These are phyloP conservation scores for Chernovozyma aurita DNA, from an alignment of 1,139 yeast genomes.

Conservation along the genomic window DNA sequence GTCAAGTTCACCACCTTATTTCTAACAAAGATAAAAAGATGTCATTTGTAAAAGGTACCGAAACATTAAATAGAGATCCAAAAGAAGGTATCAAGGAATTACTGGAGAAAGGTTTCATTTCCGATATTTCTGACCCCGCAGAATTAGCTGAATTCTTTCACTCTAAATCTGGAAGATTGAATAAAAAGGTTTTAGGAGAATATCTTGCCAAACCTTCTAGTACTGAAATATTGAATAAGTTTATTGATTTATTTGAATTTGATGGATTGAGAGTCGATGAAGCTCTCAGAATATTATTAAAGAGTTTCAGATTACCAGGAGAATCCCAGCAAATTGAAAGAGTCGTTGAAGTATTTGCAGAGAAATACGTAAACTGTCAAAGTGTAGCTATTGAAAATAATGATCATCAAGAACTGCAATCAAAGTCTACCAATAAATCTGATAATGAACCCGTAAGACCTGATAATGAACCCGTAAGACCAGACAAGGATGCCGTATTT, in stretches of 20 bases:
- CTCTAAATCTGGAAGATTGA: constrained; percentile 73
- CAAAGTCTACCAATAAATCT: not conserved
- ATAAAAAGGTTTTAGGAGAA: constrained; percentile 86
- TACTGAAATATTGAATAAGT: constrained; percentile 53
- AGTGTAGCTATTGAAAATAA: constrained; percentile 13
- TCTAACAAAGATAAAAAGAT: constrained; percentile 57
- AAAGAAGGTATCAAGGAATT: constrained; percentile 66
- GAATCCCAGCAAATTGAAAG: constrained; percentile 96
- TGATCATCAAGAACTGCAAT: not conserved
- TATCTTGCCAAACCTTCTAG: constrained; percentile 75
- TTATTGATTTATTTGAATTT: constrained; percentile 73
- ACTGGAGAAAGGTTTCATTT: constrained; percentile 60
- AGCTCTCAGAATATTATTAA: constrained; percentile 77
- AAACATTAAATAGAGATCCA: constrained; percentile 72
- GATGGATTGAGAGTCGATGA: constrained; percentile 81
- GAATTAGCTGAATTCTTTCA: constrained; percentile 76
- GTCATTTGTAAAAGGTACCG: constrained; percentile 70
- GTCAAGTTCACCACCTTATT: constrained; percentile 2
- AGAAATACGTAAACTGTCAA: constrained; percentile 66
- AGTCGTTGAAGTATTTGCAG: constrained; percentile 82
- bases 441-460: constrained; percentile 10
- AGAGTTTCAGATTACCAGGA: constrained; percentile 90
- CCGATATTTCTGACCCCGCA: constrained; percentile 44
- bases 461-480: constrained; percentile 45
- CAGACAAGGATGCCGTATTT: constrained; percentile 71